Evolutionary conservation across 352 stramenopile species (phyloP).

Genomic region (Phytophthora sansomeana): DNA sequence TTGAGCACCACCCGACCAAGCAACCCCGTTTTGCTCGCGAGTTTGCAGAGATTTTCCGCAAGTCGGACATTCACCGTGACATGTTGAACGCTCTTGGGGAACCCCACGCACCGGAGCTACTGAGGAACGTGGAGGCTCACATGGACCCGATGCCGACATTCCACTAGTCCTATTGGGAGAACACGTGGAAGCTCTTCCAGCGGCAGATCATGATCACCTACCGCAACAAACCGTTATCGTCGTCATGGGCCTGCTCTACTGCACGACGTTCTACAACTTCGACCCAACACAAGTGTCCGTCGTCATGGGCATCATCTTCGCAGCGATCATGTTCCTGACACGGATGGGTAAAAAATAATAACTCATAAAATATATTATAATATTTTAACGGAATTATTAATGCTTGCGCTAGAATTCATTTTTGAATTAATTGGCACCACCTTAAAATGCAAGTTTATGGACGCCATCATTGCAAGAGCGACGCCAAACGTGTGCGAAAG

Average conservation of each 20-base stretch:
- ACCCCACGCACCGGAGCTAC: neutral
- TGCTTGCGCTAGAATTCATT: too few species aligned
- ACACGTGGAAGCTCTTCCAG: neutral
- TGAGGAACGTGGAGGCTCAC: neutral
- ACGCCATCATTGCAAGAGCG: too few species aligned
- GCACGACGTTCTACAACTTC: slow-evolving; percentile 47
- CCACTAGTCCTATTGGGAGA: neutral
- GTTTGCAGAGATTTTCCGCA: neutral
- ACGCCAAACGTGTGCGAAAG: too few species aligned
- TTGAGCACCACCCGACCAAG: neutral
- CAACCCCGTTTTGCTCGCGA: neutral
- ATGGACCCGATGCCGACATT: neutral
- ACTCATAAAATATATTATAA: too few species aligned
- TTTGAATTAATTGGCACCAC: too few species aligned
- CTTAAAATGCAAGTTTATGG: too few species aligned
- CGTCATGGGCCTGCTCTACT: slow-evolving; percentile 49
- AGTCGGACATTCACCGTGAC: neutral
- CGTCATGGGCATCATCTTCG: slow-evolving; percentile 71
- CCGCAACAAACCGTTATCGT: slow-evolving; percentile 47
- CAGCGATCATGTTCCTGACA: slow-evolving; percentile 79
- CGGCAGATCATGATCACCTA: slow-evolving; percentile 68
- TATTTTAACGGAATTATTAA: too few species aligned
- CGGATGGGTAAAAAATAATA: too few species aligned
- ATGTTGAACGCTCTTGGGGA: neutral
- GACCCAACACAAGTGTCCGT: slow-evolving; percentile 35